A percentile compares a stretch with the other conserved stretches of the same genome.
Conservation (phyloP, 2,329 filamentous ascomycete species). For the Epichloe gansuensis region DNA sequence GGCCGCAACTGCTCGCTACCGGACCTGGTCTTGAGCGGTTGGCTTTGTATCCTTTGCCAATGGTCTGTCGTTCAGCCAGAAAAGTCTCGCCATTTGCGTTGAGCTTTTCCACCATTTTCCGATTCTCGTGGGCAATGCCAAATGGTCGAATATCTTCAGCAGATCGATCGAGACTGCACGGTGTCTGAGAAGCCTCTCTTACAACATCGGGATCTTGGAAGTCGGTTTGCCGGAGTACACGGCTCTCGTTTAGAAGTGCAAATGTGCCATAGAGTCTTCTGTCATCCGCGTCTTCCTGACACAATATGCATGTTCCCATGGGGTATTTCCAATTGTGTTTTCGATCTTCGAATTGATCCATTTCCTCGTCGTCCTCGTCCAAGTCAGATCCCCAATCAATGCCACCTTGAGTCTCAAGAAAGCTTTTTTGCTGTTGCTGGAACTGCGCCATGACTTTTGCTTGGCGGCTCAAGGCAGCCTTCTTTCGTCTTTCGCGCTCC, state of each 20-base stretch:
- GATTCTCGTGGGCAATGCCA: slow-evolving; percentile 80
- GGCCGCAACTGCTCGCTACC: slow-evolving; percentile 82
- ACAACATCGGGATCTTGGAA: slow-evolving; percentile 72
- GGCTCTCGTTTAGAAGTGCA: slow-evolving; percentile 74
- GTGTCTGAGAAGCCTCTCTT: slow-evolving; percentile 66
- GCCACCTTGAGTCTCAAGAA: slow-evolving; percentile 76
- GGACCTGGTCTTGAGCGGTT: slow-evolving; percentile 56
- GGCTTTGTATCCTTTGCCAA: slow-evolving; percentile 80
- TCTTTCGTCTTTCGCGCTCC: slow-evolving; percentile 75
- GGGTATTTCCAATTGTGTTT: slow-evolving; percentile 73
- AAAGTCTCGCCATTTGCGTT: slow-evolving; percentile 59
- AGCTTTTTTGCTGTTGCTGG: slow-evolving; percentile 92
- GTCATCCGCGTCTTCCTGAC: slow-evolving; percentile 91
- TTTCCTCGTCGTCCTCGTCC: slow-evolving; percentile 56
- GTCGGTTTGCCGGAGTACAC: slow-evolving; percentile 76
- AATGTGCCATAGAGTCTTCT: slow-evolving; percentile 85
- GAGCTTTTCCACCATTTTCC: slow-evolving; percentile 61
- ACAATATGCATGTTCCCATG: slow-evolving; percentile 83
- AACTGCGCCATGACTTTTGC: slow-evolving; percentile 96
- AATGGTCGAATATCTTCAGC: slow-evolving; percentile 77
- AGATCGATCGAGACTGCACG: slow-evolving; percentile 70
- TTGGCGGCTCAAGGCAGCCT: slow-evolving; percentile 77
- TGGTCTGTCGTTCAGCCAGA: slow-evolving; percentile 60
- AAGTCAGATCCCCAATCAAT: slow-evolving; percentile 76
- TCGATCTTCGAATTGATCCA: slow-evolving; percentile 46